Evolutionary conservation across 805 yeast genomes (phyloP).

Genomic region (Nakazawaea holstii): DNA sequence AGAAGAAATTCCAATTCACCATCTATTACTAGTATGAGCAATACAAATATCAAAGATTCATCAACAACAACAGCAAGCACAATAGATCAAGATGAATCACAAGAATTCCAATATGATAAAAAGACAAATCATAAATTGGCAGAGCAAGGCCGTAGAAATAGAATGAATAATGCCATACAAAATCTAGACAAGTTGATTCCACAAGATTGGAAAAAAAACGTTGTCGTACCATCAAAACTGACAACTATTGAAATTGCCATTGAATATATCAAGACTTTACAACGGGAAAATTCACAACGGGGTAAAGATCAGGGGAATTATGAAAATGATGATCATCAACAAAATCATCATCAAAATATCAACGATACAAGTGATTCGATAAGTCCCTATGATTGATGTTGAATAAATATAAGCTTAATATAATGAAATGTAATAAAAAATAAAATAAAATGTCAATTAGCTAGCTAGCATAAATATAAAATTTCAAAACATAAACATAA

Average conservation of each 20-base stretch:
- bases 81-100: neutral
- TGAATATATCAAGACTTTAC: slow-evolving; percentile 51
- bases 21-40: slow-evolving; percentile 11
- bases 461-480: no score
- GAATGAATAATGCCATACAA: slow-evolving; percentile 83
- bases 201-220: slow-evolving; percentile 45
- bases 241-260: slow-evolving; percentile 92
- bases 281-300: slow-evolving; percentile 17
- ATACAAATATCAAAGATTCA: slow-evolving; percentile 12
- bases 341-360: neutral
- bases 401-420: neutral
- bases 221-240: slow-evolving; percentile 81
- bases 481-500: no score
- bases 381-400: slow-evolving; percentile 17
- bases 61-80: neutral
- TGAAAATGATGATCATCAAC: no score
- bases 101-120: slow-evolving; percentile 31
- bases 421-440: no score
- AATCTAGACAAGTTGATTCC: slow-evolving; percentile 72
- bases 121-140: slow-evolving; percentile 84
- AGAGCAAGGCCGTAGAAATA: slow-evolving; percentile 91
- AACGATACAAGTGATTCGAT: slow-evolving; percentile 21
- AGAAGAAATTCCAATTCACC: slow-evolving; percentile 1
- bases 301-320: neutral
- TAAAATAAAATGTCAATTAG: no score